These are phyloP conservation scores for Termitomyces sp. DNA, from an alignment of 768 basidiomycete genomes.

Conservation along the genomic window DNA sequence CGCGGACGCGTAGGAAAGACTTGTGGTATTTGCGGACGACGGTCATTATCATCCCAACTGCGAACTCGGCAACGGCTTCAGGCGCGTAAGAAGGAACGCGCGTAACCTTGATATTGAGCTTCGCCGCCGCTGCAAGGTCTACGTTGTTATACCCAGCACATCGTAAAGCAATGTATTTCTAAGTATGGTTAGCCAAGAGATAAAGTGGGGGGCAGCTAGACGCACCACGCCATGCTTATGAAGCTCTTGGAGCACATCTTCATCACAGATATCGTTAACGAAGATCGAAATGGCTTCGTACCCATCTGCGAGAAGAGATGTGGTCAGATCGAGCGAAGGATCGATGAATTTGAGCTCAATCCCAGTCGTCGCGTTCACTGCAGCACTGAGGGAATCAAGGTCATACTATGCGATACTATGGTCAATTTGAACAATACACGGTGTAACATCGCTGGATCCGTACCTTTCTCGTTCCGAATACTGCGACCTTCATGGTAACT, in stretches of 20 bases:
- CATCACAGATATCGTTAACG: slow-evolving; percentile 42
- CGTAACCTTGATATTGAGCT: slow-evolving; percentile 34
- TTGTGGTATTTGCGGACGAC: slow-evolving; percentile 47
- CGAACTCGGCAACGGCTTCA: slow-evolving; percentile 44
- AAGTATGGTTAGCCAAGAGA: neutral
- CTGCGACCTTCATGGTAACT: slow-evolving; percentile 39
- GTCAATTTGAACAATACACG: neutral
- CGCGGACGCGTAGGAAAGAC: slow-evolving; percentile 43
- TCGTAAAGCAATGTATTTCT: slow-evolving; percentile 42
- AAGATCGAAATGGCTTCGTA: slow-evolving; percentile 42
- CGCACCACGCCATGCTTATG: slow-evolving; percentile 35
- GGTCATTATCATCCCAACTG: slow-evolving; percentile 46
- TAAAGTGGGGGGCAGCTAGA: neutral
- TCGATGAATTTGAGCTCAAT: slow-evolving; percentile 38
- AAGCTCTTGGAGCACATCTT: slow-evolving; percentile 30
- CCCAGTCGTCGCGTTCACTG: slow-evolving; percentile 25
- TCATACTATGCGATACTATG: slow-evolving; percentile 32
- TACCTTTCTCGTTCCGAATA: slow-evolving; percentile 40
- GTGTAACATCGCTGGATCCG: neutral
- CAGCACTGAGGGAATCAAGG: slow-evolving; percentile 30
- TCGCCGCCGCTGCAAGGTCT: slow-evolving; percentile 31
- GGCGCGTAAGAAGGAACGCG: slow-evolving; percentile 45
- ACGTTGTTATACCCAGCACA: slow-evolving; percentile 46
- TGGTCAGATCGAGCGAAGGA: slow-evolving; percentile 33
- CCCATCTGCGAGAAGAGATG: slow-evolving; percentile 33